Conservation (phyloP, 2,329 filamentous ascomycete genomes). For the Hypoxylon sp. region DNA sequence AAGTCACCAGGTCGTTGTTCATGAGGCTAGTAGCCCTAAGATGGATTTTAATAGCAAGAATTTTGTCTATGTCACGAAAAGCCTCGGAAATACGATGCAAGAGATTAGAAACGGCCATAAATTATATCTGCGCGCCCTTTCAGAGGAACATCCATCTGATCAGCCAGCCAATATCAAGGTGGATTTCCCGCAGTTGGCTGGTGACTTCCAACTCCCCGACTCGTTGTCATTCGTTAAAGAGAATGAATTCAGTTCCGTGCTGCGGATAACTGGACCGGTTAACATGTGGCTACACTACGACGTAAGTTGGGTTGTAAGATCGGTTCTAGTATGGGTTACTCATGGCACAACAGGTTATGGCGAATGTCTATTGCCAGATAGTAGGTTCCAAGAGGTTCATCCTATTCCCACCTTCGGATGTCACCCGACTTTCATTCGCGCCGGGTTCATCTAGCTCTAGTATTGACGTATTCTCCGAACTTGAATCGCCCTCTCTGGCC, state of each 20-base stretch:
- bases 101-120: conserved; percentile 71
- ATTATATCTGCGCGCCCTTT: conserved; percentile 85
- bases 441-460: conserved; percentile 86
- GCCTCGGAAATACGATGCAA: conserved; percentile 76
- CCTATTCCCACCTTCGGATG: conserved; percentile 84
- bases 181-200: conserved; percentile 79
- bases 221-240: conserved; percentile 71
- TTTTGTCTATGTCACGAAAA: conserved; percentile 79
- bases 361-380: conserved; percentile 88
- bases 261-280: conserved; percentile 84
- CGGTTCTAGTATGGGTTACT: neutral
- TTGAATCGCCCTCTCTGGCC: conserved; percentile 59
- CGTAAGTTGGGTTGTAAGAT: conserved; percentile 59
- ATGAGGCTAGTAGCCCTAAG: conserved; percentile 73
- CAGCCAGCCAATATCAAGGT: conserved; percentile 76
- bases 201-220: conserved; percentile 78
- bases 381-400: conserved; percentile 79
- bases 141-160: conserved; percentile 76
- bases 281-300: conserved; percentile 95
- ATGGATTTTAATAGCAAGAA: conserved; percentile 91
- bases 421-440: conserved; percentile 77
- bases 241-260: conserved; percentile 81
- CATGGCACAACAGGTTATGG: conserved; percentile 74
- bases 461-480: conserved; percentile 75
- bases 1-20: conserved; percentile 74